These are phyloP conservation scores for Skeletonema menzelii DNA, from an alignment of 108 stramenopile genomes.

Conservation along the genomic window DNA sequence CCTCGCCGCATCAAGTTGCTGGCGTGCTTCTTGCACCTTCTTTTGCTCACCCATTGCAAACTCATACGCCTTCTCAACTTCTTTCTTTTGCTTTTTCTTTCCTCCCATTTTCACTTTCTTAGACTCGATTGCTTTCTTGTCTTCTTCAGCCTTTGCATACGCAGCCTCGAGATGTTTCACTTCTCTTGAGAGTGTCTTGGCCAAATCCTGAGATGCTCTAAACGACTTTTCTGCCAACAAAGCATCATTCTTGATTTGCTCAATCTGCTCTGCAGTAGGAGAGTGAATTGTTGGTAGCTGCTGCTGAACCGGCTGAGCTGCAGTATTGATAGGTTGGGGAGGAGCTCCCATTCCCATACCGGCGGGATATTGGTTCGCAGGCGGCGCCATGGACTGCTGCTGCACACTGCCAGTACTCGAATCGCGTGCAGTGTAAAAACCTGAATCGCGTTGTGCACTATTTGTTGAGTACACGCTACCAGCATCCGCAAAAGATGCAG, in stretches of 20 bases:
- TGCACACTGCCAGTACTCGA: background rate
- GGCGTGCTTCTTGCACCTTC: conserved; percentile 58
- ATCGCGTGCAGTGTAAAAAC: background rate
- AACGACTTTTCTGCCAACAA: conserved; percentile 58
- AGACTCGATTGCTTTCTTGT: conserved; percentile 39
- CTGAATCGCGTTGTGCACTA: background rate
- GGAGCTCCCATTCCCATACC: background rate
- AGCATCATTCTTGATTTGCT: conserved; percentile 56
- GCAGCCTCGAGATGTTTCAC: conserved; percentile 58
- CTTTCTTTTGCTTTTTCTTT: conserved; percentile 74
- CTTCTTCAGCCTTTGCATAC: conserved; percentile 70
- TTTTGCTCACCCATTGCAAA: conserved; percentile 56
- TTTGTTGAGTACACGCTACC: background rate
- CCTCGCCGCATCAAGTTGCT: conserved; percentile 57
- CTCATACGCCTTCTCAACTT: conserved; percentile 54
- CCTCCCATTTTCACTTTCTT: conserved; percentile 63
- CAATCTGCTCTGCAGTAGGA: conserved; percentile 37
- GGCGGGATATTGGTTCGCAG: background rate
- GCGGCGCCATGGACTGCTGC: background rate
- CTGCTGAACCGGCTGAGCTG: conserved; percentile 25
- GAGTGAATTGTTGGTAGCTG: conserved; percentile 29
- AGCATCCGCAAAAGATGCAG: background rate
- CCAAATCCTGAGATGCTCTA: conserved; percentile 53
- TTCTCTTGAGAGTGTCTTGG: conserved; percentile 44
- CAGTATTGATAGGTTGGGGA: background rate